A percentile compares a stretch with the other conserved stretches of the same genome.
Conservation (phyloP, 2,329 filamentous ascomycete species). For the Exutisphaerella laricina region DNA sequence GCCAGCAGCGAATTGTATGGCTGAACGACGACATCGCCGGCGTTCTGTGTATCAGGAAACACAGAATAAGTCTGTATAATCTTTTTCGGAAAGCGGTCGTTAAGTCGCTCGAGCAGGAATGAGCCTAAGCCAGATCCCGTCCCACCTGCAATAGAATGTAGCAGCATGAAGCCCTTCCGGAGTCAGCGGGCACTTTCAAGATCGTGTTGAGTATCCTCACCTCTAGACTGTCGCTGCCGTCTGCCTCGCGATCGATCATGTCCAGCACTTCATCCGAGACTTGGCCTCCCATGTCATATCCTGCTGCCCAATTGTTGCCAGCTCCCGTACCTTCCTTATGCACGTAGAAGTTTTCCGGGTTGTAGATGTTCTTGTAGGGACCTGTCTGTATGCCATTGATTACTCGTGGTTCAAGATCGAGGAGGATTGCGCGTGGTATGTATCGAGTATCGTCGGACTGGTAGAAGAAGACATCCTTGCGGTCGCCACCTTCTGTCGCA, state of each 20-base stretch:
- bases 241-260: conserved; percentile 98
- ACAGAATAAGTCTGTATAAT: conserved; percentile 99
- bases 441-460: conserved; percentile 97
- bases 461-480: conserved; percentile 99
- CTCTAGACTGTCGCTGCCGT: conserved; percentile 95
- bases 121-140: conserved; percentile 95
- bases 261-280: conserved; percentile 98
- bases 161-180: conserved; percentile 84
- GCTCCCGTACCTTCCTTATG: conserved; percentile 90
- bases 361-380: conserved; percentile 98
- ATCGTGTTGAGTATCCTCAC: too few species aligned
- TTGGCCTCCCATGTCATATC: conserved; percentile 84
- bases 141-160: conserved; percentile 95
- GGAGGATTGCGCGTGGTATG: conserved; percentile 89
- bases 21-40: conserved; percentile 89
- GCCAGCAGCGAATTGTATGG: conserved; percentile 96
- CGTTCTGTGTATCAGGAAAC: conserved; percentile 86
- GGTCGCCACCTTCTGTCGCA: conserved; percentile 93
- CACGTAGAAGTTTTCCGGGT: conserved; percentile 97
- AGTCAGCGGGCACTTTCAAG: too few species aligned
- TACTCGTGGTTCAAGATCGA: conserved; percentile 91
- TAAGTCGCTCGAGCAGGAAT: conserved; percentile 89
- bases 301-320: conserved; percentile 97
- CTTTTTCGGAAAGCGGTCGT: conserved; percentile 97
- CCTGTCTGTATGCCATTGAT: conserved; percentile 90